Conservation (phyloP, 306 rosid genomes). For the Corylus heterophylla region DNA sequence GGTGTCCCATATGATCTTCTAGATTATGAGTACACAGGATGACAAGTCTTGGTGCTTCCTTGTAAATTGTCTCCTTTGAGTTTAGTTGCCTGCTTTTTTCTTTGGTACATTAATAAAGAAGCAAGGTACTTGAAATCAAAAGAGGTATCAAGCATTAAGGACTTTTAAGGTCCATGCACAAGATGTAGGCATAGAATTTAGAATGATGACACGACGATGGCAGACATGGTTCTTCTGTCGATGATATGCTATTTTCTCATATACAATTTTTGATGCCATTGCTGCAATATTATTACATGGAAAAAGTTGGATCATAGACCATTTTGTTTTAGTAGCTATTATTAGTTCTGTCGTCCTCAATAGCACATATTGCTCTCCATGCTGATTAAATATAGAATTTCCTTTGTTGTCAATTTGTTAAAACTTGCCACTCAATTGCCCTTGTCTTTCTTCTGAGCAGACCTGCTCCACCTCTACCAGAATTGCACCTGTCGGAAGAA, state of each 20-base stretch:
- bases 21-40: slow-evolving; percentile 3
- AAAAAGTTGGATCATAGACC: not conserved
- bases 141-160: not conserved
- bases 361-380: not conserved
- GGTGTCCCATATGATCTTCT: not conserved
- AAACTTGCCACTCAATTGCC: slow-evolving; percentile 1
- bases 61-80: not conserved
- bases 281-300: slow-evolving; percentile 3
- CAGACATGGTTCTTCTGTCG: slow-evolving; percentile 8
- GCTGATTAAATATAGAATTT: not conserved
- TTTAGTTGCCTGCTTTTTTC: not conserved
- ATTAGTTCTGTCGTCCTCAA: not conserved
- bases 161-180: not conserved
- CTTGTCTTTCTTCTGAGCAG: slow-evolving; percentile 47
- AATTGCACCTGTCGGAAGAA: slow-evolving; percentile 80
- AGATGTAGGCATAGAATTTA: not conserved
- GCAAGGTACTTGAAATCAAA: not conserved
- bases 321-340: not conserved
- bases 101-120: not conserved
- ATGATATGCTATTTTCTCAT: slow-evolving; percentile 6
- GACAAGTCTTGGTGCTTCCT: slow-evolving; percentile 11
- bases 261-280: slow-evolving; percentile 8
- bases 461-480: slow-evolving; percentile 94
- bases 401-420: not conserved
- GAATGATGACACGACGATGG: slow-evolving; percentile 4